Conservation (phyloP, 371 early-diverging fungal species). For the Saksenaea oblongispora region DNA sequence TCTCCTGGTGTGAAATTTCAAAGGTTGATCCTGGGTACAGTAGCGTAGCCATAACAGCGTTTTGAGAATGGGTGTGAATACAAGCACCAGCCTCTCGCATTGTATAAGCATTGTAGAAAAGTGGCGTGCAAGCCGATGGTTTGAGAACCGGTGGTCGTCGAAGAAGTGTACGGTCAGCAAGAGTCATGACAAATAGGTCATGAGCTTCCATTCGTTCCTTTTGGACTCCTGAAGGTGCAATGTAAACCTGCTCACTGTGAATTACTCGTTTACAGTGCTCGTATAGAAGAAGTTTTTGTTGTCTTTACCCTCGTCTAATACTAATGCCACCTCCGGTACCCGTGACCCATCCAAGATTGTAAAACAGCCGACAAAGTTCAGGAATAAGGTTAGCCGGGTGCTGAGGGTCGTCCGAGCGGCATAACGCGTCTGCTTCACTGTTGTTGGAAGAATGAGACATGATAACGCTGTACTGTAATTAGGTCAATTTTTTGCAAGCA, state of each 20-base stretch:
- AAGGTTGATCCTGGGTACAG: conserved; percentile 71
- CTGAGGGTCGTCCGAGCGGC: conserved; percentile 61
- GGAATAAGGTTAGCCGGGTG: conserved; percentile 93
- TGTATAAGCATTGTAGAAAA: conserved; percentile 91
- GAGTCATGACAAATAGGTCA: conserved; percentile 84
- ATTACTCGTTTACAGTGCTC: neutral
- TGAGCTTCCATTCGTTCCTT: conserved; percentile 89
- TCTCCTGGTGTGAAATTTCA: conserved; percentile 94
- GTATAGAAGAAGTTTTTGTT: neutral
- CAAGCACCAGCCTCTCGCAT: conserved; percentile 92
- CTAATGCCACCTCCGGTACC: conserved; percentile 97
- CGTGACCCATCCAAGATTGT: conserved; percentile 92
- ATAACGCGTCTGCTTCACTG: conserved; percentile 42
- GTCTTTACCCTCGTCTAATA: conserved; percentile 72
- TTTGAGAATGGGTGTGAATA: conserved; percentile 96
- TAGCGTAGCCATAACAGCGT: conserved; percentile 94
- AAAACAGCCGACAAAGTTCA: conserved; percentile 90
- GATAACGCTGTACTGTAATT: too few species aligned
- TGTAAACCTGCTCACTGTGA: conserved; percentile 73
- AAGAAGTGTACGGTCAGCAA: conserved; percentile 61
- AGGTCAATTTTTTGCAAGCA: neutral
- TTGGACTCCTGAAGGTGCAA: conserved; percentile 95
- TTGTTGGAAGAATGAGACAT: conserved; percentile 6
- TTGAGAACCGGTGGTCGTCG: conserved; percentile 72
- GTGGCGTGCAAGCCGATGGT: conserved; percentile 92